phyloP scores from a whole-genome alignment of 2,329 filamentous ascomycete species.

The Aspergillus amoenus region DNA sequence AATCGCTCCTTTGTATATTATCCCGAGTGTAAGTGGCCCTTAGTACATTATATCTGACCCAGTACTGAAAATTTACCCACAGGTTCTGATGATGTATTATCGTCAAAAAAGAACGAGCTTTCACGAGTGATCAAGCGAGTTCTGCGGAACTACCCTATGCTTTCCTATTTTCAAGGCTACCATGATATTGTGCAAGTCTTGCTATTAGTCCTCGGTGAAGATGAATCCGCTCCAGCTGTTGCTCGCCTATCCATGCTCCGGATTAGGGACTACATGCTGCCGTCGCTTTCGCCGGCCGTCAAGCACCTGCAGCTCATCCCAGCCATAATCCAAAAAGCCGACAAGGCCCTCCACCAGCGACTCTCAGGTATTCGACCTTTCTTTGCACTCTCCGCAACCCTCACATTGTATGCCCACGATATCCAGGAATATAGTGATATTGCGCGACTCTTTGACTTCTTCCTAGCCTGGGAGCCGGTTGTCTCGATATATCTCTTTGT shows the following conservation, averaged over 20 bases:
- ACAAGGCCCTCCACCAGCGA: constrained; percentile 70
- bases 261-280: constrained; percentile 97
- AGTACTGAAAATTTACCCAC: constrained; percentile 6
- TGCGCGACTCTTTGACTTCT: constrained; percentile 84
- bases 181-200: constrained; percentile 98
- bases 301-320: constrained; percentile 86
- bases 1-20: constrained; percentile 98
- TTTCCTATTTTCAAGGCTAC: constrained; percentile 97
- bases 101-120: constrained; percentile 70
- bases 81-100: constrained; percentile 70
- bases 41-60: neutral
- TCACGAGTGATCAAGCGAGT: constrained; percentile 77
- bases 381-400: constrained; percentile 87
- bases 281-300: constrained; percentile 75
- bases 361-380: constrained; percentile 79
- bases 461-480: constrained; percentile 82
- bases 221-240: constrained; percentile 62
- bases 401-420: constrained; percentile 96
- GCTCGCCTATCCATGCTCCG: constrained; percentile 82
- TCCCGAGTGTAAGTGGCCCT: constrained; percentile 64
- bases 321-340: constrained; percentile 70
- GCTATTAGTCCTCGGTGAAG: constrained; percentile 73
- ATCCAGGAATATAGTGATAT: constrained; percentile 88
- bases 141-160: constrained; percentile 74
- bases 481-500: constrained; percentile 91